phyloP scores from a whole-genome alignment of 179 eudicot species.

The Drosera spatulata region DNA sequence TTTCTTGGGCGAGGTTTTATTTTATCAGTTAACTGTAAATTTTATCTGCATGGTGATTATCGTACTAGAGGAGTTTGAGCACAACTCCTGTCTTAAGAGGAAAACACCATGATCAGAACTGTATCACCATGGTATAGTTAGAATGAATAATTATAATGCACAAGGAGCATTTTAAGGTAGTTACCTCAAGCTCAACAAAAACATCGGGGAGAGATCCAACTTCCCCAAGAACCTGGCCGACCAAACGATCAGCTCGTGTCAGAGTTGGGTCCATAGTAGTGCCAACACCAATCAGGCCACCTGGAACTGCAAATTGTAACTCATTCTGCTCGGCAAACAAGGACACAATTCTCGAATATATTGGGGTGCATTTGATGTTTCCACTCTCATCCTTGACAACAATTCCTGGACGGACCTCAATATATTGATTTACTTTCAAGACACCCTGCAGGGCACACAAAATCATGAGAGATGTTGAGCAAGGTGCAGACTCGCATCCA shows the following conservation, averaged over 20 bases:
- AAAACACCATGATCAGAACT: neutral
- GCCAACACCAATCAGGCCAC: conserved; percentile 96
- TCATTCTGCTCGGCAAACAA: conserved; percentile 91
- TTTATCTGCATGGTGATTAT: no score
- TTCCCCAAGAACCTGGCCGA: conserved; percentile 95
- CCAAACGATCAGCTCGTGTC: conserved; percentile 94
- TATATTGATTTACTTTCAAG: conserved; percentile 65
- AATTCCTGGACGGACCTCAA: conserved; percentile 92
- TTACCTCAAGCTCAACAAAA: conserved; percentile 86
- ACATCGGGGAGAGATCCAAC: conserved; percentile 93
- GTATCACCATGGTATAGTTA: neutral
- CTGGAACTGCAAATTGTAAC: conserved; percentile 89
- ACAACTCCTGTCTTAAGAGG: neutral
- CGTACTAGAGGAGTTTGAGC: neutral
- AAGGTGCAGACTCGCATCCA: no score
- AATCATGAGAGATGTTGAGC: neutral
- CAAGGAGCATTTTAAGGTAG: neutral
- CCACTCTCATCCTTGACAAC: conserved; percentile 84
- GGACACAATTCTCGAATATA: conserved; percentile 87
- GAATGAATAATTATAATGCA: neutral
- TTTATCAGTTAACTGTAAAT: no score
- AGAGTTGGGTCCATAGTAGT: conserved; percentile 96
- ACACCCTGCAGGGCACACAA: conserved; percentile 54
- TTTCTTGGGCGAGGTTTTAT: no score
- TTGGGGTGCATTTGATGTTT: conserved; percentile 83